Percentiles rank a stretch among this genome's conserved stretches.
These are phyloP conservation scores for Eucalyptus sp. DNA, from an alignment of 345 rosid species.

Conservation along the genomic window DNA sequence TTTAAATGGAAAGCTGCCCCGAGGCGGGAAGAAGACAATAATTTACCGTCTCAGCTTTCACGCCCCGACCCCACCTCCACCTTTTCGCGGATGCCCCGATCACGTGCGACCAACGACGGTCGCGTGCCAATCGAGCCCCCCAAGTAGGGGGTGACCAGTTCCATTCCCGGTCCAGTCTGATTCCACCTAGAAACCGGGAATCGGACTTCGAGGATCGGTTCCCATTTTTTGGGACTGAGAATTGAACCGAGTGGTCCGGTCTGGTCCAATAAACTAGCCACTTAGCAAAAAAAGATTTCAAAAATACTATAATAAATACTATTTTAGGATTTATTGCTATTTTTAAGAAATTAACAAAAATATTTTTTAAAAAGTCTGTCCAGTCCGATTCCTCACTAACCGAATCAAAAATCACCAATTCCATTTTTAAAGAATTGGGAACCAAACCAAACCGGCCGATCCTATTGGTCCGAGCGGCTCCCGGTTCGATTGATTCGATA, in stretches of 20 bases:
- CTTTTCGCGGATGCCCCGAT: neutral
- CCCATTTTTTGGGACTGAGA: no score
- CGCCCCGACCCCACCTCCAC: neutral
- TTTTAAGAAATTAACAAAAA: no score
- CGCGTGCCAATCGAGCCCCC: no score
- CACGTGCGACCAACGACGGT: no score
- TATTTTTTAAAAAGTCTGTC: no score
- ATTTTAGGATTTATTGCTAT: no score
- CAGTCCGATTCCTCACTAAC: rapidly evolving
- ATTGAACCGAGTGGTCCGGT: rapidly evolving
- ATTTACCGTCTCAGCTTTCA: no score
- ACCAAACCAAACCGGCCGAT: rapidly evolving
- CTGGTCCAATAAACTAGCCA: no score
- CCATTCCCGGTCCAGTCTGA: rapidly evolving
- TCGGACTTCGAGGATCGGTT: rapidly evolving
- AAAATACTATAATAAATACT: no score
- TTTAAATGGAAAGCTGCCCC: neutral
- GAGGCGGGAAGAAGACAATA: neutral
- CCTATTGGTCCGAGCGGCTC: rapidly evolving
- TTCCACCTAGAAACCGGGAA: rapidly evolving
- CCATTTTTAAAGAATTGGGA: no score
- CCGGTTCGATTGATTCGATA: rapidly evolving
- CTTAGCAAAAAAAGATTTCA: no score
- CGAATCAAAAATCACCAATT: rapidly evolving
- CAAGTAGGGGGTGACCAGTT: no score